Conservation (phyloP, 164 flowering plant species). For the Sextonia rubra region DNA sequence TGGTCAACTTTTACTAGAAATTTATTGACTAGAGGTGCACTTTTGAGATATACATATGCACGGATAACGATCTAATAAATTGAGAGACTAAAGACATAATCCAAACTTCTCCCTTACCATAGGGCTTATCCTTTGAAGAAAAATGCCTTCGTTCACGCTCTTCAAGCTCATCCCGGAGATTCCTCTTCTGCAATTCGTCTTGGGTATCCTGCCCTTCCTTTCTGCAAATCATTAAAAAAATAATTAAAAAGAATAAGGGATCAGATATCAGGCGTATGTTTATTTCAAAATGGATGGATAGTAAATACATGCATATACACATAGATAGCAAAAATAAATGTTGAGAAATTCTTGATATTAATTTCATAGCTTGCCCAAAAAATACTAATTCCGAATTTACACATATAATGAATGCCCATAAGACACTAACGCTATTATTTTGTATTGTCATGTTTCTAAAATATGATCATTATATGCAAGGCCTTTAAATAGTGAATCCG, state of each 20-base stretch:
- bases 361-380: background rate
- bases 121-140: conserved; percentile 62
- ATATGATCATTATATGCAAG: no score
- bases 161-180: conserved; percentile 82
- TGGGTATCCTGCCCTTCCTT: conserved; percentile 95
- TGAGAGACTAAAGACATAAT: background rate
- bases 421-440: no score
- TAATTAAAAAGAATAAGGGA: background rate
- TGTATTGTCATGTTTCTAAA: no score
- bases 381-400: no score
- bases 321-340: background rate
- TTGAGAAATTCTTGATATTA: background rate
- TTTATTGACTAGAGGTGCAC: no score
- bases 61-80: no score
- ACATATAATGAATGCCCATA: no score
- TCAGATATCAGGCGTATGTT: background rate
- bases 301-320: background rate
- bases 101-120: conserved; percentile 25
- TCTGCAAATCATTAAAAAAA: conserved; percentile 28
- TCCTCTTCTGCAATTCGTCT: conserved; percentile 83
- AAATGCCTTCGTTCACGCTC: conserved; percentile 91
- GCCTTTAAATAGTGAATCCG: no score
- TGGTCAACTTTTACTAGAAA: no score
- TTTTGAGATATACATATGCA: no score
- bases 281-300: background rate